Evolutionary conservation across 139 green algal genomes (phyloP).

Genomic region (Chlamydomonas applanata): DNA sequence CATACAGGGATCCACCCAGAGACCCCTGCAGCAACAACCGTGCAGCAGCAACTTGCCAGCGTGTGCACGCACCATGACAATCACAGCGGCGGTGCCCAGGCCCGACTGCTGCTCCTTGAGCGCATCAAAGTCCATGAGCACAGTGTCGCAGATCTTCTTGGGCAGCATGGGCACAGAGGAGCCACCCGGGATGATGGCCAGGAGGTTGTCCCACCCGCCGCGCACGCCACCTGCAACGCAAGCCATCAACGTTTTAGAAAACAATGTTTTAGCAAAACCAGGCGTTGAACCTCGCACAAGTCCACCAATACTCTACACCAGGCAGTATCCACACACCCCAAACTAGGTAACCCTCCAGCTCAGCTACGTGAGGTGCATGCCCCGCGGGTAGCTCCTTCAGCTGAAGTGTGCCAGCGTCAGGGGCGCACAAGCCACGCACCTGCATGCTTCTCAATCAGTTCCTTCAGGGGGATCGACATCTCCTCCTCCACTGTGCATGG

Average conservation of each 20-base stretch:
- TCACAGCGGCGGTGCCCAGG: conserved; percentile 97
- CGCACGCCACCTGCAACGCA: conserved; percentile 79
- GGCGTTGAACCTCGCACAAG: too few relatives aligned
- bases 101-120: conserved; percentile 87
- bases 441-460: conserved; percentile 95
- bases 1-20: too few relatives aligned
- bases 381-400: too few relatives aligned
- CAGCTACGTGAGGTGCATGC: too few relatives aligned
- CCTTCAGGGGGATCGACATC: conserved; percentile 93
- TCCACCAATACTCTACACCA: too few relatives aligned
- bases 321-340: too few relatives aligned
- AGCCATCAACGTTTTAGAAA: too few relatives aligned
- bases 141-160: conserved; percentile 54
- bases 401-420: too few relatives aligned
- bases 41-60: neutral
- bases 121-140: conserved; percentile 98
- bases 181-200: conserved; percentile 96
- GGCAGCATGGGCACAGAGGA: conserved; percentile 92
- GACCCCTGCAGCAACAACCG: neutral
- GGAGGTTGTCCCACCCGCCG: conserved; percentile 97
- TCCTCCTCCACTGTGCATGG: conserved; percentile 99
- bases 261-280: too few relatives aligned
- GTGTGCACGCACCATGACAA: conserved; percentile 80
- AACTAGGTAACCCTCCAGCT: too few relatives aligned
- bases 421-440: conserved; percentile 29